Percentiles rank a stretch among this genome's conserved stretches.
Evolutionary conservation across 108 stramenopile genomes (phyloP).

Genomic region (Parietichytrium sp.): DNA sequence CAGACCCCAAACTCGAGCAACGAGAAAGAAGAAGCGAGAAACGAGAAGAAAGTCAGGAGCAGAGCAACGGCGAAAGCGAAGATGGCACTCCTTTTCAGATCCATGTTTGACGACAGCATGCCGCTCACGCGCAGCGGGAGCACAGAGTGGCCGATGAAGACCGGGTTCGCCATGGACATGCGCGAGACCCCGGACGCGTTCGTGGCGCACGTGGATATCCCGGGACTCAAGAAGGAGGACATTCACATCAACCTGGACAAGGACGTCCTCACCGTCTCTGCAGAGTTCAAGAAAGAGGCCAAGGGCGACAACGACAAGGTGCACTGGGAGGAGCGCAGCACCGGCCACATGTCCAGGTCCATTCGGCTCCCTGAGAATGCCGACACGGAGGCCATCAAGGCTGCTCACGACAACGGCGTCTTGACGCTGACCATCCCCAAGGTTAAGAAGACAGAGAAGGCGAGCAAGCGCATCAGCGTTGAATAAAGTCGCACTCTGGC

Average conservation of each 20-base stretch:
- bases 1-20: too few species aligned
- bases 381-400: constrained; percentile 20
- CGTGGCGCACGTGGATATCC: constrained; percentile 1
- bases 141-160: constrained; percentile 40
- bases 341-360: constrained; percentile 33
- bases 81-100: too few species aligned
- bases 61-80: too few species aligned
- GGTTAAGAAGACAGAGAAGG: not conserved
- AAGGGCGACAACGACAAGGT: constrained; percentile 22
- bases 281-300: constrained; percentile 10
- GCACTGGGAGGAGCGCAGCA: constrained; percentile 2
- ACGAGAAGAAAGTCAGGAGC: too few species aligned
- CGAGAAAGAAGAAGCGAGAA: too few species aligned
- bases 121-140: constrained; percentile 13
- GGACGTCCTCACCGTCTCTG: constrained; percentile 15
- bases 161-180: constrained; percentile 11
- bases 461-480: not conserved
- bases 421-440: constrained; percentile 26
- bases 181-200: not conserved
- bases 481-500: too few species aligned
- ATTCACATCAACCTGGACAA: constrained; percentile 23
- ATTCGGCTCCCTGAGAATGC: constrained; percentile 13
- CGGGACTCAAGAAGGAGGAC: constrained; percentile 28
- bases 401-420: not conserved
- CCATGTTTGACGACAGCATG: constrained; percentile 19